Base-by-base conservation (phyloP, 1,139 yeast species). In the Yamadazyma triangularis region DNA sequence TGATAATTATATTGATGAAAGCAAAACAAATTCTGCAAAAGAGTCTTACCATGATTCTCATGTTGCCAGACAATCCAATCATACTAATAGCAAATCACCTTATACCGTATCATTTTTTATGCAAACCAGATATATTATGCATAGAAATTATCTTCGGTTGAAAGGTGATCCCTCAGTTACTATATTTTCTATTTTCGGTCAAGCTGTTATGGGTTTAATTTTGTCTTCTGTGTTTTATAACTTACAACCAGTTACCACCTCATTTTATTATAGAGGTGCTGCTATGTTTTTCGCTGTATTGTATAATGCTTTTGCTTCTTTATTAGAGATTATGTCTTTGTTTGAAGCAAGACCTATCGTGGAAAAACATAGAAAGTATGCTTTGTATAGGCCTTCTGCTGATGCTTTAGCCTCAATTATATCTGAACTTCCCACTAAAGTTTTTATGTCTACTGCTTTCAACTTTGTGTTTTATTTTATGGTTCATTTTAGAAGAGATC, bases 151-250 rank as follows among this genome's bases (percentile, higher is more conserved):
- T 38, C 70, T 75, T 56, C 71, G 93, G 53, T 63, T 73, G 23
- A 61, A 56, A 40, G 87, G 87, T 44, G 88, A 83, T 52, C 72
- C 79, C 24, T 73, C 84, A 4, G 71, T 83, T 47, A 69, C 86
- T 1, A 19, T 77, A 15, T 70, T 80, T 33, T 69, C 78, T 14
- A 63, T 83, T 13, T 39, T 72, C 36, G 84, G 85, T 40, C 82
- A 84, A 49, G 59, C 73, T n/a, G 57, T 73, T n/a, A 79, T 84
- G 83, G 84, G 85, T 22, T 66, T 86, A 37, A 61, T 86, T 38
- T 58, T 84, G 33, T 73, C 89, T 3, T 84, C 95, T 1, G 76
- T 86, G 49, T 85, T 82, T 52, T 85, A 75, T 63, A 80, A 84
- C 47, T 50, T 80, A 42, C 56, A 51, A 3, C 45, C 52, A 3